Conservation (phyloP, 2,329 filamentous ascomycete species). For the Zymoseptoria ardabiliae region DNA sequence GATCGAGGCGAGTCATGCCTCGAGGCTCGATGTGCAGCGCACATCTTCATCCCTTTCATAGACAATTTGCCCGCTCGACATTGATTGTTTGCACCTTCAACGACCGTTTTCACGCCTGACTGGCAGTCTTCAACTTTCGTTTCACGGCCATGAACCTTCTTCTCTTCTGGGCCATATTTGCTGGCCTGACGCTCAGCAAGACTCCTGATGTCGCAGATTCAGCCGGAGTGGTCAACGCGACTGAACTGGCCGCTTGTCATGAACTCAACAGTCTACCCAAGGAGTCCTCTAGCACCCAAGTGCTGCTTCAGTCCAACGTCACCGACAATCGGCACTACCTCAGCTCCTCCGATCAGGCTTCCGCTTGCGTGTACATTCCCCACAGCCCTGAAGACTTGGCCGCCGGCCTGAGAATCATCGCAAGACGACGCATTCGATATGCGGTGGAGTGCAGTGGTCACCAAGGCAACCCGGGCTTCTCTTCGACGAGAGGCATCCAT, state of each 20-base stretch:
- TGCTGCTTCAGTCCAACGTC: neutral
- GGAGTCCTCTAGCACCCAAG: neutral
- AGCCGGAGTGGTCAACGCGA: neutral
- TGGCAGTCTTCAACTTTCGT: too few relatives aligned
- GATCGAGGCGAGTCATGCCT: too few relatives aligned
- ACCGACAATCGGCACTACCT: neutral
- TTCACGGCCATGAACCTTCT: too few relatives aligned
- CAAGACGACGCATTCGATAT: neutral
- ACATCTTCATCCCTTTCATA: too few relatives aligned
- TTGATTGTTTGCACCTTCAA: too few relatives aligned
- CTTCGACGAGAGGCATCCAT: slow-evolving; percentile 5
- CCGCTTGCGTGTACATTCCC: neutral
- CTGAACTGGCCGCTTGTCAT: neutral
- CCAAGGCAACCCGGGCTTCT: slow-evolving; percentile 7
- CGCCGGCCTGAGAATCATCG: slow-evolving; percentile 3
- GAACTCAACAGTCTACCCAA: neutral
- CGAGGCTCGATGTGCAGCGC: too few relatives aligned
- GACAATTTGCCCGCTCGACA: too few relatives aligned
- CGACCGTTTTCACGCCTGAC: too few relatives aligned
- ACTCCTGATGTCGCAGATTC: too few relatives aligned
- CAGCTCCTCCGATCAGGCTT: neutral
- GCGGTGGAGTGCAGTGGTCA: slow-evolving; percentile 6
- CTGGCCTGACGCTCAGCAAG: too few relatives aligned
- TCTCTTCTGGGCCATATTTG: too few relatives aligned
- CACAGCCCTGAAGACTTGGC: neutral